phyloP scores from a whole-genome alignment of 495 filamentous ascomycete species.

The Penicillium flavigenum region DNA sequence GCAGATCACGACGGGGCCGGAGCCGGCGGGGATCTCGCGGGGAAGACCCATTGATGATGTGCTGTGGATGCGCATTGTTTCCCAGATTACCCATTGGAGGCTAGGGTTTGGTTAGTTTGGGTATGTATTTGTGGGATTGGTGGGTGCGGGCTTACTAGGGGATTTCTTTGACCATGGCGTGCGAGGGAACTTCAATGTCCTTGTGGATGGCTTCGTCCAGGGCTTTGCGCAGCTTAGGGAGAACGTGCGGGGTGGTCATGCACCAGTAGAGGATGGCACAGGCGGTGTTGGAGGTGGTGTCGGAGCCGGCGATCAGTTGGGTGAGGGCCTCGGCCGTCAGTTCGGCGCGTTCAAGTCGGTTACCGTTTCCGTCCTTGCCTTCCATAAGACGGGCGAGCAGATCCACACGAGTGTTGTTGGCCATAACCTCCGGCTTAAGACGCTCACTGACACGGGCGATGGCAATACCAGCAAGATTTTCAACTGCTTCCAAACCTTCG shows the following conservation, averaged over 20 bases:
- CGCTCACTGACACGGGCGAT: conserved; percentile 76
- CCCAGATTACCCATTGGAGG: conserved; percentile 77
- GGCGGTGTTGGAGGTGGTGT: conserved; percentile 86
- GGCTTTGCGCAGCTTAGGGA: conserved; percentile 67
- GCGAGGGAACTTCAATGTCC: conserved; percentile 62
- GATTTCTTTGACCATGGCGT: conserved; percentile 70
- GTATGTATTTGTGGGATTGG: too few relatives aligned
- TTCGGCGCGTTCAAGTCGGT: conserved; percentile 71
- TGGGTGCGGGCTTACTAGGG: conserved; percentile 54
- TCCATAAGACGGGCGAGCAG: conserved; percentile 83
- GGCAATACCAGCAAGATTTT: conserved; percentile 61
- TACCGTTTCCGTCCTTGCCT: conserved; percentile 76
- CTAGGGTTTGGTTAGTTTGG: conserved; percentile 16
- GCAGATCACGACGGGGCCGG: conserved; percentile 51
- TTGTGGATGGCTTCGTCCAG: conserved; percentile 68
- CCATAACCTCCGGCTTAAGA: conserved; percentile 60
- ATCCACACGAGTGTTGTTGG: conserved; percentile 64
- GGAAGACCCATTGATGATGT: conserved; percentile 89
- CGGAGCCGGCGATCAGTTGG: conserved; percentile 86
- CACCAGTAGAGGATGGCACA: conserved; percentile 83
- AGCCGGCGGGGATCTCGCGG: conserved; percentile 67
- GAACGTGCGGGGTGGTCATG: conserved; percentile 66
- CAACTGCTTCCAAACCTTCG: conserved; percentile 49
- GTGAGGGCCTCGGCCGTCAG: conserved; percentile 86
- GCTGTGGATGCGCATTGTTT: conserved; percentile 86